These are phyloP conservation scores for Marchantia paleacea DNA, from an alignment of 225 moss, liverwort and hornwort species.

Conservation along the genomic window DNA sequence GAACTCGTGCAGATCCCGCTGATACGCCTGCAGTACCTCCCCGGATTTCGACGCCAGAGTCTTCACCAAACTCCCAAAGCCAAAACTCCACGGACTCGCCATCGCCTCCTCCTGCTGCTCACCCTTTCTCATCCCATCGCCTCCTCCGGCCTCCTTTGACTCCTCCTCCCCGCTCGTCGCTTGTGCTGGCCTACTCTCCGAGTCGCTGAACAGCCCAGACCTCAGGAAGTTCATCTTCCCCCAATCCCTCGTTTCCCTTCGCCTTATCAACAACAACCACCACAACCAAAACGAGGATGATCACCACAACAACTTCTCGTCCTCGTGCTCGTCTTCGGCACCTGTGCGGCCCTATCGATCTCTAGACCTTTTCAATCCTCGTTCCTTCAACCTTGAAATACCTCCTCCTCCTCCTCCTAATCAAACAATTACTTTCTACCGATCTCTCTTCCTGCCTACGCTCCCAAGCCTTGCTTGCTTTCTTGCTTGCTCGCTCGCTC, in stretches of 20 bases:
- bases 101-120: slow-evolving; percentile 20
- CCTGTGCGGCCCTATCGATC: not conserved
- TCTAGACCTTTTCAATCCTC: not conserved
- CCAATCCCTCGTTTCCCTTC: too few relatives aligned
- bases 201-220: slow-evolving; percentile 43
- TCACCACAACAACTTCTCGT: too few relatives aligned
- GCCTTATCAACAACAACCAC: too few relatives aligned
- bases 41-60: slow-evolving; percentile 57
- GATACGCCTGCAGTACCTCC: slow-evolving; percentile 90
- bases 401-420: not conserved
- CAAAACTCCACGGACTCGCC: slow-evolving; percentile 39
- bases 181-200: slow-evolving; percentile 10
- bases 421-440: not conserved
- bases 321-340: not conserved
- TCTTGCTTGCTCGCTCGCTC: too few relatives aligned
- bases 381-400: not conserved
- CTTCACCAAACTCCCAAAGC: slow-evolving; percentile 44
- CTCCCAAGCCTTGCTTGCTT: not conserved
- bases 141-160: not conserved
- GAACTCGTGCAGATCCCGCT: slow-evolving; percentile 90
- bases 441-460: too few relatives aligned
- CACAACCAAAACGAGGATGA: too few relatives aligned
- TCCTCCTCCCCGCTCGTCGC: not conserved
- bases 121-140: slow-evolving; percentile 20
- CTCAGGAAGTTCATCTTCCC: slow-evolving; percentile 44